Evolutionary conservation across 495 filamentous ascomycete genomes (phyloP), one percentile per base, ranked within the genome.

Genomic region (Hypoxylon intermedium): DNA sequence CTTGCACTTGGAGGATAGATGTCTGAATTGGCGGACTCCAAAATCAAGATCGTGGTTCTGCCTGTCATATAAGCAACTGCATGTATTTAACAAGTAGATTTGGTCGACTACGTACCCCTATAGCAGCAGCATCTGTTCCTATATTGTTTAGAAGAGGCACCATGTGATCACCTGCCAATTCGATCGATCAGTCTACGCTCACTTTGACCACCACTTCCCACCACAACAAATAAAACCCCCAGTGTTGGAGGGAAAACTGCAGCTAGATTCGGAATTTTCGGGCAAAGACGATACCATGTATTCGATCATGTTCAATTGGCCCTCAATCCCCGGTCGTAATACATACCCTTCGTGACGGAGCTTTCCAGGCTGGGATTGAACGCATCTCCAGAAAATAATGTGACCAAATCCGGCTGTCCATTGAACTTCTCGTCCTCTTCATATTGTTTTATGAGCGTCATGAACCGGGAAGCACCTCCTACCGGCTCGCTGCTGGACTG

Each of bases 21-120:
- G 79, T 16, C 80, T 82, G 68, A 90, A 89, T 67, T 95, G 91
- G 7, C 77, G 72, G 15, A 93, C 88, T n/a, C 92, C 92, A 67
- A 97, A 97, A 72, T 97, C 92, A 31, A 97, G 85, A 69, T 97
- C 92, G 72, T 97, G 92, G 69, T 97, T 97, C 83, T 79, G 48
- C 26, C 11, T 6, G 6, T 19, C 6, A 0, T 6, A 18, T 69
- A 19, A 66, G 42, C 16, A 86, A 55, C 46, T 21, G 20, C 18
- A 23, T 12, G 21, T 30, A 26, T 19, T 9, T 28, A 20, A 33
- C 13, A 5, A 33, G 16, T 7, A 13, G 28, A 33, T 33, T 18
- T n/a, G 13, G 7, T 5, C 26, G 16, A 2, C 49, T 60, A 80
- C 87, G 64, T 77, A 91, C 89, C 46, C 92, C 92, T 38, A 49